phyloP scores from a whole-genome alignment of 176 grass and related monocot genomes.

The Paspalum notatum region DNA sequence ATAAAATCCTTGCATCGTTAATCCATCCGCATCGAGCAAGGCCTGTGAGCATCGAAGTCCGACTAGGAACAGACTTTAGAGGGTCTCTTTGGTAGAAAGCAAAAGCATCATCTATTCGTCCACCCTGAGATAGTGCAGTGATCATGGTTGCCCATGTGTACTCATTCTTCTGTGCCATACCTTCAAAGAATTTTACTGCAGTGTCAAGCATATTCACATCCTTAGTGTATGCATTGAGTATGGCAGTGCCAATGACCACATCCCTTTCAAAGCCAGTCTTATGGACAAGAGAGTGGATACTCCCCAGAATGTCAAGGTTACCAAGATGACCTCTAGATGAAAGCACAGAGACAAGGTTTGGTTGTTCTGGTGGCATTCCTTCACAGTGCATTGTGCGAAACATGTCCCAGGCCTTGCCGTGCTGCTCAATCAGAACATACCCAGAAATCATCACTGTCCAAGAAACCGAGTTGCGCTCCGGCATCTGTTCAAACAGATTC shows the following conservation, averaged over 20 bases:
- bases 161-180: conserved; percentile 64
- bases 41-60: conserved; percentile 66
- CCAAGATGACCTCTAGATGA: conserved; percentile 46
- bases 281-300: conserved; percentile 42
- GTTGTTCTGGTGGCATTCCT: conserved; percentile 51
- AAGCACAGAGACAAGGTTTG: conserved; percentile 55
- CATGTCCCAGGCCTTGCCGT: conserved; percentile 51
- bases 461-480: conserved; percentile 51
- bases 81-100: conserved; percentile 58
- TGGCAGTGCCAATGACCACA: conserved; percentile 59
- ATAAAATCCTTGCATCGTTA: conserved; percentile 57
- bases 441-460: conserved; percentile 79
- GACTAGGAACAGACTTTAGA: conserved; percentile 52
- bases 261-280: conserved; percentile 63
- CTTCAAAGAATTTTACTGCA: conserved; percentile 60
- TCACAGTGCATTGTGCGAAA: conserved; percentile 56
- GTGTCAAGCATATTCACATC: conserved; percentile 40
- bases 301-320: conserved; percentile 47
- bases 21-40: conserved; percentile 65
- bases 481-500: conserved; percentile 55
- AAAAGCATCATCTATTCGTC: conserved; percentile 54
- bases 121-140: conserved; percentile 48
- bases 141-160: conserved; percentile 83
- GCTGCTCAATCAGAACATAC: conserved; percentile 56
- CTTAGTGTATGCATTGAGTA: conserved; percentile 65